Conservation (phyloP, 768 basidiomycete genomes). For the Russula griseocarnosa region DNA sequence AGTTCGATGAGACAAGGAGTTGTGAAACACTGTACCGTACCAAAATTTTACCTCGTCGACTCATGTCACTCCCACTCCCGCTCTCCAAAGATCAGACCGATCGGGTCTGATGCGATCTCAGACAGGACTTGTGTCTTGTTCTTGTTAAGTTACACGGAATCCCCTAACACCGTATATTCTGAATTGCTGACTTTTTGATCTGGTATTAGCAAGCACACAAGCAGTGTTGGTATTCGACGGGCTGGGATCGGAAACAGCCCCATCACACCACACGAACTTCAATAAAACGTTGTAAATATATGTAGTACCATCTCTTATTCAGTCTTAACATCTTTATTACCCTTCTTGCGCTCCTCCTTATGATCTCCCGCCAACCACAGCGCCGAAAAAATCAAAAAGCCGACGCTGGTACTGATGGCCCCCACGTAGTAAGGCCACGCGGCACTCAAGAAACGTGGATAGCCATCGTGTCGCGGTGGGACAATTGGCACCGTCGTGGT, state of each 20-base stretch:
- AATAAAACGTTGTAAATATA: neutral
- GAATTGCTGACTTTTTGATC: no score
- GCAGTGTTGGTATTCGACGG: neutral
- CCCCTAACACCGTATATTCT: no score
- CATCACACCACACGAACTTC: neutral
- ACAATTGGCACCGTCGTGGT: constrained; percentile 81
- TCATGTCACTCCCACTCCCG: no score
- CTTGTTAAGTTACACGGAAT: no score
- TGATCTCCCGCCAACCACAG: constrained; percentile 85
- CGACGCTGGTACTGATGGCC: constrained; percentile 82
- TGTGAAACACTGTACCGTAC: no score
- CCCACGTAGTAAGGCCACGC: constrained; percentile 96
- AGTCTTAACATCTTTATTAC: constrained; percentile 40
- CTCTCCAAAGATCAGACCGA: no score
- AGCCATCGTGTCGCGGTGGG: constrained; percentile 91
- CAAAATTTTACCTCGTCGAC: no score
- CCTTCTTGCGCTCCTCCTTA: constrained; percentile 58
- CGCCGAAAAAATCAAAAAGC: constrained; percentile 80
- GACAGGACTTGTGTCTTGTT: no score
- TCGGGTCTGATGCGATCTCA: no score
- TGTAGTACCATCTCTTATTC: constrained; percentile 26
- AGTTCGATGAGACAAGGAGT: no score
- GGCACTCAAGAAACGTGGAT: constrained; percentile 90
- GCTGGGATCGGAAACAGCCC: neutral
- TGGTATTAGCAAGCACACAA: no score